Evolutionary conservation across 306 rosid genomes (phyloP), one percentile per base, ranked within the genome.

Genomic region (Neltuma alba): DNA sequence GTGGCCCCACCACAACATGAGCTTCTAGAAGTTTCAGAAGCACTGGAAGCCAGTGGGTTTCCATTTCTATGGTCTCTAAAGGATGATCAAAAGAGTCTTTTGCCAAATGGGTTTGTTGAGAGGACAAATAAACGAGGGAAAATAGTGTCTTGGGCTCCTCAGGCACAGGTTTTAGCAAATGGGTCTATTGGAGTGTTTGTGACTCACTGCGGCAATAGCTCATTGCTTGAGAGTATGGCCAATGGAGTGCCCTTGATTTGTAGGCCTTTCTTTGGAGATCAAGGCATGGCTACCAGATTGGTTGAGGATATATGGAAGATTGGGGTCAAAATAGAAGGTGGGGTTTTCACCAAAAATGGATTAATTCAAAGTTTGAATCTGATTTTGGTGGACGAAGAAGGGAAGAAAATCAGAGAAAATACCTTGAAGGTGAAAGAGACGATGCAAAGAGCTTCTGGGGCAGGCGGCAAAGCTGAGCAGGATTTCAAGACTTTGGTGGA

Each of bases 111-210:
- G 58, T 86, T 86, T 69, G 57, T 64, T 8, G 83, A 76, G 74
- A 80, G 68, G 62, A 76, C 78, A 6, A 8, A 57, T 9, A 37
- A 7, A 42, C 23, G 16, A 0, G 78, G 87, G 7, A 83, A 60
- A 69, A 13, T 80, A 20, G 87, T 83, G 72, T 4, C 77, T 6
- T 83, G 89, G 87, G 78, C 83, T 52, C 84, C 84, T 1, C 87
- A 86, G 23, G 3, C 70, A 1, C 75, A 77, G 62, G 81, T 83
- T 3, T 68, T 86, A 14, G 78, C 60, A 1, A 86, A 86, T 76
- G 20, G 30, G 15, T 60, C 87, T 0, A 12, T 73, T 18, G 78
- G 71, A 23, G 75, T 86, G 21, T 80, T 76, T 52, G 78, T 85
- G 76, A 70, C 86, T 1, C 88, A 85, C 23, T 40, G 81, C 18